Percentiles rank a stretch among this genome's conserved stretches.
Evolutionary conservation across 257 asterid genomes (phyloP).

Genomic region (Perilla frutescens): DNA sequence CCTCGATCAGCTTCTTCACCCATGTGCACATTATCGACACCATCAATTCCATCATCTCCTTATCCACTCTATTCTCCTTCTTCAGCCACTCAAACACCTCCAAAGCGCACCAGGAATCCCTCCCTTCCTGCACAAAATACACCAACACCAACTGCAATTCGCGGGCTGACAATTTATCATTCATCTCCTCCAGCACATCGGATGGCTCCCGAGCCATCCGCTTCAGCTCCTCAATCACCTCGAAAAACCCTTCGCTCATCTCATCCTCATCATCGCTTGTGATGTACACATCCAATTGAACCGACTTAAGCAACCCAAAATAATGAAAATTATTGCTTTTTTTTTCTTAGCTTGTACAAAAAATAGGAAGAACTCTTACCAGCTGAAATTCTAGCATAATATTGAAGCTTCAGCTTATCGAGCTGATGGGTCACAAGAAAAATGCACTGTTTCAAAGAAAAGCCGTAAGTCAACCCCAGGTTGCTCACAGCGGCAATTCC

Average conservation of each 20-base stretch:
- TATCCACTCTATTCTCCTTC: constrained; percentile 92
- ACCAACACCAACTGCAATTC: constrained; percentile 89
- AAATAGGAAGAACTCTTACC: constrained; percentile 1
- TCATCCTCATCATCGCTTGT: constrained; percentile 85
- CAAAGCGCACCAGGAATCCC: constrained; percentile 97
- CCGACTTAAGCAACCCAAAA: constrained; percentile 56
- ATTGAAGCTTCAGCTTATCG: constrained; percentile 36
- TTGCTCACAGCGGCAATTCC: constrained; percentile 50
- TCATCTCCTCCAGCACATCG: constrained; percentile 93
- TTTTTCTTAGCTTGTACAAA: constrained; percentile 18
- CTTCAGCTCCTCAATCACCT: constrained; percentile 91
- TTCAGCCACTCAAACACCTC: constrained; percentile 97
- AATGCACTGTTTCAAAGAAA: constrained; percentile 35
- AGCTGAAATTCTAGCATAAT: constrained; percentile 28
- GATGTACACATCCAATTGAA: constrained; percentile 68
- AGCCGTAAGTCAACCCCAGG: constrained; percentile 36
- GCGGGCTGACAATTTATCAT: constrained; percentile 71
- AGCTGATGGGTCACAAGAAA: constrained; percentile 34
- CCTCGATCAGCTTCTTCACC: constrained; percentile 85
- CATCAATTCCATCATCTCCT: constrained; percentile 97
- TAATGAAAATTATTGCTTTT: constrained; percentile 33
- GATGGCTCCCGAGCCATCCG: constrained; percentile 95
- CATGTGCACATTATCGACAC: constrained; percentile 94
- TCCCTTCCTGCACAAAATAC: constrained; percentile 91
- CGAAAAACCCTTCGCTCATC: constrained; percentile 90